Conservation (phyloP, 2,329 filamentous ascomycete species). For the Epichloe amarillans region DNA sequence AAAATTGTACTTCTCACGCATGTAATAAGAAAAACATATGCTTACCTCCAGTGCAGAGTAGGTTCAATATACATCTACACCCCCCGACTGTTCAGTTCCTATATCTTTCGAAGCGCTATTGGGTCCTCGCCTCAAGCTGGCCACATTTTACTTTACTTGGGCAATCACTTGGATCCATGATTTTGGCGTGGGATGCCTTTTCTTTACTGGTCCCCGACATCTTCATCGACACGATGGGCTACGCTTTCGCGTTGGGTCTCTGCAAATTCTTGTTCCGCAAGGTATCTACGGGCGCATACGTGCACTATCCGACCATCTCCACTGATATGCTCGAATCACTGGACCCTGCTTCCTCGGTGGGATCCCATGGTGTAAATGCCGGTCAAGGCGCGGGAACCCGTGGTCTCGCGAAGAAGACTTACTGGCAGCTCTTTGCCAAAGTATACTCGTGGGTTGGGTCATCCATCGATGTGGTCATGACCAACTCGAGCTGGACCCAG, state of each 20-base stretch:
- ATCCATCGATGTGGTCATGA: conserved; percentile 87
- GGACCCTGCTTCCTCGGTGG: conserved; percentile 44
- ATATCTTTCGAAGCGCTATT: conserved; percentile 78
- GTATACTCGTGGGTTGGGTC: conserved; percentile 75
- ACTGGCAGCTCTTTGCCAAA: conserved; percentile 77
- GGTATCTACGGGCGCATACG: conserved; percentile 81
- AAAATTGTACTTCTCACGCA: too few species aligned
- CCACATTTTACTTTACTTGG: conserved; percentile 85
- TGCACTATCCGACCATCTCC: conserved; percentile 96
- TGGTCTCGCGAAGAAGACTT: conserved; percentile 60
- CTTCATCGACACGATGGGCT: conserved; percentile 97
- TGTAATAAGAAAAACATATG: too few species aligned
- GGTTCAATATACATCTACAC: conserved; percentile 87
- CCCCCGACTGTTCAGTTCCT: conserved; percentile 73
- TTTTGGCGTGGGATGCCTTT: conserved; percentile 87
- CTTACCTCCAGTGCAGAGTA: conserved; percentile 35
- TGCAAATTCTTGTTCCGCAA: conserved; percentile 68
- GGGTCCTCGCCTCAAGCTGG: conserved; percentile 77
- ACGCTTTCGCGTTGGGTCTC: conserved; percentile 77
- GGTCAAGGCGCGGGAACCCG: conserved; percentile 62
- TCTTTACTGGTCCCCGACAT: conserved; percentile 83
- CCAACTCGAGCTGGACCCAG: conserved; percentile 92
- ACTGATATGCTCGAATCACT: conserved; percentile 92
- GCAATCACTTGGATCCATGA: conserved; percentile 79
- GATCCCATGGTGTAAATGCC: conserved; percentile 64